Evolutionary conservation across 148 eudicot genomes (phyloP), one percentile per base, ranked within the genome.

Genomic region (Chenopodium album): DNA sequence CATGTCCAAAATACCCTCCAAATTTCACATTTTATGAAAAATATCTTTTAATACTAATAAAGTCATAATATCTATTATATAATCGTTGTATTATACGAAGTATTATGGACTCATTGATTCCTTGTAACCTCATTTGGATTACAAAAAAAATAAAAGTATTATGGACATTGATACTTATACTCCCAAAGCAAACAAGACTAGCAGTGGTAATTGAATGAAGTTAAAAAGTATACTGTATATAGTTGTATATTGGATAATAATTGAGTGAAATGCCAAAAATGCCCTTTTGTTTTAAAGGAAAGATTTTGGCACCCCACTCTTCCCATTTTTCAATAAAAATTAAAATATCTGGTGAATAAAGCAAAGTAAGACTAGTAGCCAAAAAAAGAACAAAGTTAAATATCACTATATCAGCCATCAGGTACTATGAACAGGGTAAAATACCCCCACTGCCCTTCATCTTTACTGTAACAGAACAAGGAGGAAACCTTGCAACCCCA

Each of bases 281-380:
- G 71, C 19, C 71, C 34, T 67, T 11, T 67, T 28, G 12, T 2
- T 67, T 12, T 10, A 29, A 62, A 62, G 62, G 62, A 0, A 56
- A 50, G 14, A 56, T 17, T 56, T 56, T 56, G 62, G 22, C 62
- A 56, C 62, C 22, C 60, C 62, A 56, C 62, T 17, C 17, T 56
- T 56, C 62, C 62, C 62, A 17, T 4, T 56, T 66, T 17, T 32
- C 22, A 70, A 14, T 70, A 37, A 70, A 37, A 70, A 70, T 41
- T n/a, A 37, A 71, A 37, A 8, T 71, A 22, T 41, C 1, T 0
- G 44, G 11, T 37, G 50, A 71, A 11, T 12, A 73, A 47, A 73
- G 59, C 76, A 73, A 48, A 73, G 77, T n/a, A 50, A 74, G 56
- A 50, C 34, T 74, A 48, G n/a, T 74, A 48, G n/a, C n/a, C 26